Evolutionary conservation across 2,329 filamentous ascomycete species (phyloP), one percentile per base, ranked within the genome.

Genomic region (Hansfordia pulvinata): DNA sequence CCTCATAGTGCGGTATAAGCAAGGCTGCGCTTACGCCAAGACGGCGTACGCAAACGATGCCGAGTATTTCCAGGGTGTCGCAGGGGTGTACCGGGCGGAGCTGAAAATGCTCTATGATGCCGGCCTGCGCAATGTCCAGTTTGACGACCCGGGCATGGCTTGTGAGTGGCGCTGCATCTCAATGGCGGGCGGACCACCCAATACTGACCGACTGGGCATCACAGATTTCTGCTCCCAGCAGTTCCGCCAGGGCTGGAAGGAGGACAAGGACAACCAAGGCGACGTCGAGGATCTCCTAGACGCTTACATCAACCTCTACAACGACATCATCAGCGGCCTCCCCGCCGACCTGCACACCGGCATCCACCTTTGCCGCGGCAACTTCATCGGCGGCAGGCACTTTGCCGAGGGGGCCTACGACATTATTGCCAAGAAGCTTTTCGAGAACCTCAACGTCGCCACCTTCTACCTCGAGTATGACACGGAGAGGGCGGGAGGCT

Each of bases 301-400:
- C 39, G 69, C 75, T 16, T 86, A 86, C 53, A 78, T 86, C 47
- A 60, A 65, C 34, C 69, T 82, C 37, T 85, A 85, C 61, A 85
- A 85, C 47, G 73, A 79, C 49, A 70, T 64, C 41, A 62, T 82
- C 43, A 56, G 60, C 40, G 65, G 68, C 40, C 55, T 70, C 1
- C 76, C 78, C 0, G 47, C 59, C 3, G 78, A 85, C 44, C 69
- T 85, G 60, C 78, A 84, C 50, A 64, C 81, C 3, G 80, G 80
- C 23, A 74, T 86, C 10, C 81, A 86, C 45, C 59, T 85, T 27
- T 85, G 80, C 62, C 65, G 65, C 7, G 66, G 65, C 25, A 79
- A 78, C 54, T 78, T 77, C 48, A 69, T 75, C 35, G 67, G 69
- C 29, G 69, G 67, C 12, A 62, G 72, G 16, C 69, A 76, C 52